Evolutionary conservation across 306 rosid species (phyloP), one percentile per base, ranked within the genome.

Genomic region (Vigna unguiculata): DNA sequence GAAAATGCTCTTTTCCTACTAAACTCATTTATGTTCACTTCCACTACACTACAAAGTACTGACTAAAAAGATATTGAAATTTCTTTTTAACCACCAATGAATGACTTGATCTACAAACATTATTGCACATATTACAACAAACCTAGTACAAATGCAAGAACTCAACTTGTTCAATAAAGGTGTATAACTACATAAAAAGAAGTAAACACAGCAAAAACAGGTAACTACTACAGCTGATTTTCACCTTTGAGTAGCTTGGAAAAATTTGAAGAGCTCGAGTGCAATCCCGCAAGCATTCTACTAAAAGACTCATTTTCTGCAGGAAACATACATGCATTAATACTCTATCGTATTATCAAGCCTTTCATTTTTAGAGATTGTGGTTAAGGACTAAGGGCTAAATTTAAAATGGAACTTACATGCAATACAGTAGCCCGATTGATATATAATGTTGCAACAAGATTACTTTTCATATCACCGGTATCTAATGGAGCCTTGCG

Each of bases 371-470:
- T 46, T 36, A 51, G 43, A 36, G 22, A 72, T 41, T 4, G 34
- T 13, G 59, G 58, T n/a, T 17, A 46, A 28, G 19, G 15, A 30
- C 32, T 21, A 7, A 38, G 41, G 15, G 24, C 16, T 66, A 47
- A 54, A 41, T 71, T 30, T 20, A 70, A 28, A 34, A 62, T 38
- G 38, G 75, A 74, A 68, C 93, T 84, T 79, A 93, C 98, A 82
- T 84, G 86, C 82, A 93, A 86, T 45, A 85, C 93, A 47, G 86
- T 83, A 81, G 98, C 98, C 72, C 97, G 93, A 83, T 93, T 93
- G 81, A 82, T 41, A 86, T 84, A 89, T 83, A 93, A 84, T 4
- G 86, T 85, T 25, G 93, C 86, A 79, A 86, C 86, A 78, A 88
- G 80, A 86, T 88, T 93, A 69, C 70, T 83, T 36, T 86, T 89